Base-by-base conservation (phyloP, 129 eudicot species). In the Oenanthe sinensis region DNA sequence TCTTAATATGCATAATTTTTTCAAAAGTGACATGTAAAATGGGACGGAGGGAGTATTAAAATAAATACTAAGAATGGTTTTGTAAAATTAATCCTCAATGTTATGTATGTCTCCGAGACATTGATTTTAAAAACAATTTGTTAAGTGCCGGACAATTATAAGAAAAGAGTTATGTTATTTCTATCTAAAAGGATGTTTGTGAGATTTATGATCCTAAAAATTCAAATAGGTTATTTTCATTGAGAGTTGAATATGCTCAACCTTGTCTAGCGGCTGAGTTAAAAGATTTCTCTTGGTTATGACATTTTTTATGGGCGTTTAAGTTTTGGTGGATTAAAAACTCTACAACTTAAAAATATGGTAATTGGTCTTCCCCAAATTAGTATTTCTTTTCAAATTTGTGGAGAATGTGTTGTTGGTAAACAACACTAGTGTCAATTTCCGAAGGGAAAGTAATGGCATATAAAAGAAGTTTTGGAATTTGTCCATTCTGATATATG, bases 351-450 rank as follows among this genome's bases (percentile, higher is more conserved):
- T 3, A 60, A 60, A 8, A 9, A n/a, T 22, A 60, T 60, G 69
- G 36, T 24, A 14, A 28, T 5, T 2, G 37, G 36, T 24, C 69
- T 60, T 60, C 69, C 69, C 8, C 71, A 65, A 28, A n/a, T 65
- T 16, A 65, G 2, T 28, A 6, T 15, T 26, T 42, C 71, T 12
- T 65, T 9, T 15, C 16, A 65, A 4, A 6, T 65, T 30, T 65
- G 71, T 65, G 71, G 30, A 30, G 71, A 65, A 22, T 65, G 71
- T 65, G 71, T 65, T 65, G 71, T 65, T 28, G 36, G 71, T 10
- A 65, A 65, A 12, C 71, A 65, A 65, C 71, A 65, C 8, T 39
- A 39, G 11, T 22, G 8, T 62, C 3, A 22, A 19, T 62, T 62
- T 62, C 70, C 70, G 8, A 62, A 62, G 24, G 70, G 39, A 10